Evolutionary conservation across 768 basidiomycete genomes (phyloP), one percentile per base, ranked within the genome.

Genomic region (Agaricus sinodeliciosus): DNA sequence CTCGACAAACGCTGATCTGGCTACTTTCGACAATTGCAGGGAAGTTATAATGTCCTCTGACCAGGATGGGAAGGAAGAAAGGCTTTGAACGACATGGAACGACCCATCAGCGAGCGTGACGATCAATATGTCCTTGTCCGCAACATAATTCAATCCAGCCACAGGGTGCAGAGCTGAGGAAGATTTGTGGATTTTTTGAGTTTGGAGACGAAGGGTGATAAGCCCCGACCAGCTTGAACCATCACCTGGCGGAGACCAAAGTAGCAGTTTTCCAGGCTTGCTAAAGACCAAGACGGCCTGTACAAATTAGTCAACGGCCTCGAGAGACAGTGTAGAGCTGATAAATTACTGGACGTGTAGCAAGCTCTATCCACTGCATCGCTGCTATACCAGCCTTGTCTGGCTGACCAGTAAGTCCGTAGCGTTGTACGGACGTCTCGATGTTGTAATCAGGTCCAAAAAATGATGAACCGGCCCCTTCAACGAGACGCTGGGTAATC

Each of bases 101-200:
- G 85, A 82, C 0, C 89, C 90, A 58, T 92, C 89, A 35, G 76
- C 73, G 15, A 90, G 71, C 3, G 80, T 72, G 35, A 89, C 55
- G 16, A 88, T 51, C 28, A 88, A 69, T 0, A 67, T 56, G 60
- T 90, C 88, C 28, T 67, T 67, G 15, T 66, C 62, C 3, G 57
- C 63, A 15, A 77, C 58, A 63, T 88, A 86, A 13, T 72, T 63
- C 28, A 88, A 63, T 0, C 89, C 88, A 12, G 84, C 77, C 16
- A 80, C 69, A 3, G 75, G 77, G 49, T 78, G 74, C 35, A 87
- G 71, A 8, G 77, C 64, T 0, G 87, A 87, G 9, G 85, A 83
- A 16, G 77, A 80, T 13, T 69, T 63, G 13, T 80, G 85, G 9
- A 76, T 63, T 22, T 68, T 75, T 57, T 82, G 80, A 2, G 67